Base-by-base conservation (phyloP, 257 asterid species). In the Scutellaria minor region DNA sequence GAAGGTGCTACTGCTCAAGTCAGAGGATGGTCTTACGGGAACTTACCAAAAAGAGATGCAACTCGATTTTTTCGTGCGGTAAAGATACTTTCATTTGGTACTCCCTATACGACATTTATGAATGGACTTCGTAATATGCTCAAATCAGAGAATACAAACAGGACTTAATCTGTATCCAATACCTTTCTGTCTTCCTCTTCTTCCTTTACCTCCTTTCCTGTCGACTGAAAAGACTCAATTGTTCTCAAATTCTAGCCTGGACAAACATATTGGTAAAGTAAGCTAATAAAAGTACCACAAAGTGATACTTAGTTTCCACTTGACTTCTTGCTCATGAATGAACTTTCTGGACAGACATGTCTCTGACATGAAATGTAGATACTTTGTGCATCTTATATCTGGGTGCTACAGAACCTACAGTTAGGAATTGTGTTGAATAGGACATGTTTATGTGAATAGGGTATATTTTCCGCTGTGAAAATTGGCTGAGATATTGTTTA, bases 1-100 rank as follows among this genome's bases (percentile, higher is more conserved):
- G 99, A 95, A 71, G 99, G 99, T 71, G 93, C 99, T 60, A 73
- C 94, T 35, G 96, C 97, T 76, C 98, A 92, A 95, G 95, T 87
- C 74, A 87, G 98, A 85, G 90, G 90, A 47, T 95, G 99, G 97
- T 95, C 99, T 60, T 86, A 88, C 61, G 99, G 98, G 59, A 90
- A 90, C 87, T 84, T 95, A 71, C 82, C 98, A 8, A 95, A 95
- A 80, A 90, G 98, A 81, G 99, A 95, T 15, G 99, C 99, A 50
- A 90, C 97, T 51, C 93, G 95, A 20, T 95, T 95, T 83, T 88
- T 80, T 69, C 98, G 99, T 31, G 92, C 85, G 88, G 99, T 95
- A 86, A 80, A 83, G 68, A 66, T 54, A 27, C 70, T 57, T 55
- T 45, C 50, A 13, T 75, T 35, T 31, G 2, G 65, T 72, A 39